Evolutionary conservation across 495 filamentous ascomycete species (phyloP).

Genomic region (Penicillium coprophilum): DNA sequence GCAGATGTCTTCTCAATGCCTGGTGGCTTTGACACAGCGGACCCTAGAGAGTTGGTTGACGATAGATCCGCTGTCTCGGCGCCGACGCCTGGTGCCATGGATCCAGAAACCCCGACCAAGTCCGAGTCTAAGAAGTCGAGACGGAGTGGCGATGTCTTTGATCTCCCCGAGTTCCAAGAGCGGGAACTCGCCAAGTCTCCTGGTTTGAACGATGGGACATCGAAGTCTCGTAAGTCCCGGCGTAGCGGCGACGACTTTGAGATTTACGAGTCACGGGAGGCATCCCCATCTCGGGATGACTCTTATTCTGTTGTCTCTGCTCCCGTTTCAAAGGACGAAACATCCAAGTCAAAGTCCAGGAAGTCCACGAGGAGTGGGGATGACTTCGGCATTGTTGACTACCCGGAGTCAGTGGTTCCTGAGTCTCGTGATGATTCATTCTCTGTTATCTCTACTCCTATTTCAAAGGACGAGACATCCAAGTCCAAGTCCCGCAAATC

Average conservation of each 20-base stretch:
- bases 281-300: slow-evolving; percentile 13
- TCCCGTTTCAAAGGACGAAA: slow-evolving; percentile 3
- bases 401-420: neutral
- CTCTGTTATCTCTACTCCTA: slow-evolving; percentile 9
- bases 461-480: slow-evolving; percentile 8
- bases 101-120: slow-evolving; percentile 7
- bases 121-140: slow-evolving; percentile 10
- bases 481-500: slow-evolving; percentile 8
- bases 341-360: slow-evolving; percentile 4
- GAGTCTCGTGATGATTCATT: slow-evolving; percentile 8
- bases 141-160: slow-evolving; percentile 1
- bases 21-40: slow-evolving; percentile 39
- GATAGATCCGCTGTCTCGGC: neutral
- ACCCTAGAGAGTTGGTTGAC: slow-evolving; percentile 1
- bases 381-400: neutral
- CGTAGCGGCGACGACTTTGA: slow-evolving; percentile 7
- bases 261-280: slow-evolving; percentile 12
- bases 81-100: neutral
- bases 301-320: slow-evolving; percentile 30
- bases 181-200: neutral
- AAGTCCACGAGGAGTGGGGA: slow-evolving; percentile 1
- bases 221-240: neutral
- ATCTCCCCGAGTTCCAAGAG: neutral
- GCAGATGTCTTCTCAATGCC: slow-evolving; percentile 40
- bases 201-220: neutral